Evolutionary conservation across 1,139 yeast genomes (phyloP), one percentile per base, ranked within the genome.

Genomic region (Geotrichum fermentans): DNA sequence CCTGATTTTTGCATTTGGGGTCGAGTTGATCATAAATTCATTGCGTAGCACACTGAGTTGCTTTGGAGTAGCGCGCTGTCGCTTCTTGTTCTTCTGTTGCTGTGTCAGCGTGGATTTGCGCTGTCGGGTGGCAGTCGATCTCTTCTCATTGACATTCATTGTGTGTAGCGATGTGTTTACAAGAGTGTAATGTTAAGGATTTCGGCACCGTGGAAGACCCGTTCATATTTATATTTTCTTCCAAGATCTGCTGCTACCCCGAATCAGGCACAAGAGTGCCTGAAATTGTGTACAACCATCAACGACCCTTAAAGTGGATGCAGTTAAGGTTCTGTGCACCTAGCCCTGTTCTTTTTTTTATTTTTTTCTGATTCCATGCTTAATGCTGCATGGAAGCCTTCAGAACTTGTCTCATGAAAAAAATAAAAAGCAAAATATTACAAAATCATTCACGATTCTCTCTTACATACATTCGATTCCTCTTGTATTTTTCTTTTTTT

Each of bases 61-160:
- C 59, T 83, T 92, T 0, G 96, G 95, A 4, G 90, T 82, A 1
- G 97, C 97, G 2, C 73, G 57, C 50, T 67, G 72, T 6, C 73
- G 64, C 50, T 68, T 66, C 46, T 67, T 64, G 57, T 70, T 66
- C 40, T 66, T 61, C 53, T 69, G 72, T 42, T 67, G 71, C 53
- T 69, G 73, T 2, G 73, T 70, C 37, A 68, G 53, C 33, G 64
- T 59, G 10, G 63, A 60, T 53, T 64, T 64, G 37, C 55, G 21
- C 17, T 26, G 33, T 47, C 43, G 16, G 10, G 22, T 18, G 4
- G 43, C 4, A 14, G 21, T 26, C 16, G 42, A 39, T 4, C 22
- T 24, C 6, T 26, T 24, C 3, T 26, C 33, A 2, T 14, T 26
- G n/a, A n/a, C n/a, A 28, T 16, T 32, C 34, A 32, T 32, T 11